These are phyloP conservation scores for Phytophthora foliorum DNA, from an alignment of 352 stramenopile species.

Conservation along the genomic window DNA sequence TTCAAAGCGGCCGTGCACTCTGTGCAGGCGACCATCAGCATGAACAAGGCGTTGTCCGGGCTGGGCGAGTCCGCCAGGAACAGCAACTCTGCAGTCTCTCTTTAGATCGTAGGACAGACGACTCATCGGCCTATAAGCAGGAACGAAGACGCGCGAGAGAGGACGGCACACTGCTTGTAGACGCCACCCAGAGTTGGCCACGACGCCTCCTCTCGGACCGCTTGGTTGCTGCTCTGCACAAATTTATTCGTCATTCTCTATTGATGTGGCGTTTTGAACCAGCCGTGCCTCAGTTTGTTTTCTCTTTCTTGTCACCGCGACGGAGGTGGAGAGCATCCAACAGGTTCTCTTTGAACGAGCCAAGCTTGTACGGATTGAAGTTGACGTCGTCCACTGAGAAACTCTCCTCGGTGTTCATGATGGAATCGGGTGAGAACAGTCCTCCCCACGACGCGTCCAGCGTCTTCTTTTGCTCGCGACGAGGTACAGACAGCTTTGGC, in stretches of 20 bases:
- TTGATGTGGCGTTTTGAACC: conserved; percentile 17
- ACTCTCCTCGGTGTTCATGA: conserved; percentile 77
- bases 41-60: conserved; percentile 77
- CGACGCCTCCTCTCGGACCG: conserved; percentile 19
- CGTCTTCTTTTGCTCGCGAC: conserved; percentile 56
- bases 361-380: conserved; percentile 82
- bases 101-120: conserved; percentile 43
- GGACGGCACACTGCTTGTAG: conserved; percentile 6
- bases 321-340: conserved; percentile 61
- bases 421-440: conserved; percentile 72
- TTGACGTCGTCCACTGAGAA: conserved; percentile 81
- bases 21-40: conserved; percentile 81
- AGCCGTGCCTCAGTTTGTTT: conserved; percentile 28
- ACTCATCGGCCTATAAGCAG: conserved; percentile 17
- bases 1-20: conserved; percentile 87
- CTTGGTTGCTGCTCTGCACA: conserved; percentile 34
- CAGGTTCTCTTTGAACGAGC: conserved; percentile 66
- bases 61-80: conserved; percentile 35
- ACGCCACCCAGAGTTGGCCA: neutral
- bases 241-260: conserved; percentile 42
- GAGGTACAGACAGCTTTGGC: conserved; percentile 32
- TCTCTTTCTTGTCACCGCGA: conserved; percentile 35
- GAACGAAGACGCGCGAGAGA: conserved; percentile 10
- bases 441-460: conserved; percentile 83
- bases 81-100: conserved; percentile 52